Evolutionary conservation across 2,329 filamentous ascomycete genomes (phyloP).

Genomic region (Diaporthe batatas): DNA sequence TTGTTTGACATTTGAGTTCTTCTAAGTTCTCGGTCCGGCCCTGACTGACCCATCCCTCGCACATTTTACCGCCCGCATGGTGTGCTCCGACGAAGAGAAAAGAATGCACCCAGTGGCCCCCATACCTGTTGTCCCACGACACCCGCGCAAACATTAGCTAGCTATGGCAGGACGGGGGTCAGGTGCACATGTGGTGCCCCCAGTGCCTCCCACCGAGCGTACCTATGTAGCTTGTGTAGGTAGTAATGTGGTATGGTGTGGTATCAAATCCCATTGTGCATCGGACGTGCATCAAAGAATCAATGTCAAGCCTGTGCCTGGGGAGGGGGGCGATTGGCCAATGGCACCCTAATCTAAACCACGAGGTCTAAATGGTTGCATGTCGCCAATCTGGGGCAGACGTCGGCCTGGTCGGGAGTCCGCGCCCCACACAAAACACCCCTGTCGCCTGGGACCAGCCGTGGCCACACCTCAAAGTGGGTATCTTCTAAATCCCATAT

Average conservation of each 20-base stretch:
- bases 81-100: conserved; percentile 20
- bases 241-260: not conserved
- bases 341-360: conserved; percentile 31
- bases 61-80: conserved; percentile 1
- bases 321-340: conserved; percentile 26
- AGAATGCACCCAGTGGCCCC: not conserved
- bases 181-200: not conserved
- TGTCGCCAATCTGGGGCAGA: conserved; percentile 28
- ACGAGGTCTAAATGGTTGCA: conserved; percentile 31
- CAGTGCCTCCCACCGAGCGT: too few relatives aligned
- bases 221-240: too few relatives aligned
- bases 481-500: too few relatives aligned
- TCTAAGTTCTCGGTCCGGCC: not conserved
- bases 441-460: conserved; percentile 28
- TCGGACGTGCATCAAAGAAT: not conserved
- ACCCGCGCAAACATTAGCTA: conserved; percentile 1
- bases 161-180: not conserved
- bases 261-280: conserved; percentile 7
- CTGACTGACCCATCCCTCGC: conserved; percentile 8
- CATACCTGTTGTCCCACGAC: conserved; percentile 8
- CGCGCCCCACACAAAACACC: conserved; percentile 21
- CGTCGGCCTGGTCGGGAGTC: conserved; percentile 6
- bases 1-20: not conserved
- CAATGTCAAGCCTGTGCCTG: not conserved
- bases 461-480: conserved; percentile 23